Percentiles rank a stretch among this genome's conserved stretches.
These are phyloP conservation scores for Capsella bursapastoris DNA, from an alignment of 345 rosid species.

Conservation along the genomic window DNA sequence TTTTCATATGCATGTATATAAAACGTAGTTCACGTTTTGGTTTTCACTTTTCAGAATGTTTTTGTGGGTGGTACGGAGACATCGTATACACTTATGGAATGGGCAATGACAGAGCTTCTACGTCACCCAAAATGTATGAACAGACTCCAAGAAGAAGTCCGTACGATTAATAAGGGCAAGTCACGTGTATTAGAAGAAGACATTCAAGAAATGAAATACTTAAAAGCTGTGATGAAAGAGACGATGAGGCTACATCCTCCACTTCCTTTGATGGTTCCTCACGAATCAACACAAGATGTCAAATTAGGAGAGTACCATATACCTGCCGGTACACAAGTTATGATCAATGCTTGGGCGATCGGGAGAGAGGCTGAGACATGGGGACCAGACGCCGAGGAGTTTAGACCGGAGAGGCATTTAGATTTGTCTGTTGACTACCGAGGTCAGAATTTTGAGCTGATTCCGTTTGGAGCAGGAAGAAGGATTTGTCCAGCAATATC, in stretches of 20 bases:
- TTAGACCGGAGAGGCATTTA: constrained; percentile 47
- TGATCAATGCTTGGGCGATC: constrained; percentile 49
- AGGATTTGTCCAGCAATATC: constrained; percentile 42
- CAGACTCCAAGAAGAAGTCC: constrained; percentile 44
- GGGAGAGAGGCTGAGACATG: constrained; percentile 42
- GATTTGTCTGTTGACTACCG: constrained; percentile 30
- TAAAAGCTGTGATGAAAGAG: constrained; percentile 54
- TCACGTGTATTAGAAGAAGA: constrained; percentile 38
- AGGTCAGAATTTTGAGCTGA: constrained; percentile 42
- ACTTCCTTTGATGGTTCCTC: constrained; percentile 44
- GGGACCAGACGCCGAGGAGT: constrained; percentile 40
- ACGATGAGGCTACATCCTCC: constrained; percentile 52
- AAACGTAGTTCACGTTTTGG: not conserved
- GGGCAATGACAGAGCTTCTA: constrained; percentile 55
- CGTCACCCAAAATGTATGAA: constrained; percentile 46
- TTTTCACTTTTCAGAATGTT: constrained; percentile 40
- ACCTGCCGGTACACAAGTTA: constrained; percentile 40
- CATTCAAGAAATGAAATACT: constrained; percentile 35
- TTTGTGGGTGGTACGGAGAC: constrained; percentile 52
- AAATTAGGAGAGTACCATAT: constrained; percentile 41
- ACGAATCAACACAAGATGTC: constrained; percentile 41
- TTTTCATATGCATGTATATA: not conserved
- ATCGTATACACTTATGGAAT: constrained; percentile 43
- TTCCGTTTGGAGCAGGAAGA: constrained; percentile 46
- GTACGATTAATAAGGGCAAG: constrained; percentile 16